Percentiles rank a stretch among this genome's conserved stretches.
These are phyloP conservation scores for Pichia sp. DNA, from an alignment of 1,139 yeast species.

Conservation along the genomic window DNA sequence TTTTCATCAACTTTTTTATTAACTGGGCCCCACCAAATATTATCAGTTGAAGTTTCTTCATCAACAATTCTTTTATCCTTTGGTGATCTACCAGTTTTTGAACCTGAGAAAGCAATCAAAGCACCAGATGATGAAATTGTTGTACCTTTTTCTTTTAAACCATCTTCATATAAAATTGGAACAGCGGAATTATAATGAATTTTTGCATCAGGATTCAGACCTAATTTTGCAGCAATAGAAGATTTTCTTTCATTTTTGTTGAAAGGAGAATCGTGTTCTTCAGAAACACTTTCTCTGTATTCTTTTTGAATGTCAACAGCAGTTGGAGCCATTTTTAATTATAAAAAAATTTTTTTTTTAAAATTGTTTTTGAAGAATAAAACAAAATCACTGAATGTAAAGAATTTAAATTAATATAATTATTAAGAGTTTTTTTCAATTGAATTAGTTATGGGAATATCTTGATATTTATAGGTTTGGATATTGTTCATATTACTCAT, in stretches of 20 bases:
- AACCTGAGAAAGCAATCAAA: constrained; percentile 90
- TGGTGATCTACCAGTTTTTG: constrained; percentile 97
- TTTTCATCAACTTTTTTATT: constrained; percentile 91
- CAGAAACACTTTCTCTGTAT: constrained; percentile 24
- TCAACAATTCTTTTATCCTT: constrained; percentile 97
- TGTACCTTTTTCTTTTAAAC: constrained; percentile 82
- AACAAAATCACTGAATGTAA: neutral
- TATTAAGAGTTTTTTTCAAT: too few relatives aligned
- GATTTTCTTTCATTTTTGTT: constrained; percentile 25
- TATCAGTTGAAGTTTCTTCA: constrained; percentile 73
- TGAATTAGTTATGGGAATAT: neutral
- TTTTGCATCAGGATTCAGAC: constrained; percentile 41
- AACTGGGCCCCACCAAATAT: constrained; percentile 99
- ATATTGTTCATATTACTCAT: too few relatives aligned
- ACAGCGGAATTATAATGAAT: constrained; percentile 89
- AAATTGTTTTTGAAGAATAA: neutral
- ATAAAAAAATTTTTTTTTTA: neutral
- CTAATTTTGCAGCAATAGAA: constrained; percentile 29
- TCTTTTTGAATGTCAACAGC: constrained; percentile 31
- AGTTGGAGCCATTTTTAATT: constrained; percentile 31
- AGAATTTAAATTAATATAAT: too few relatives aligned
- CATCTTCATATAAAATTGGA: constrained; percentile 92
- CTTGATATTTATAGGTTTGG: neutral
- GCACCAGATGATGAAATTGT: constrained; percentile 94
- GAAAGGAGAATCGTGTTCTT: constrained; percentile 20